A percentile compares a stretch with the other conserved stretches of the same genome.
Conservation (phyloP, 441 rosid genomes). For the Brassica balearica region DNA sequence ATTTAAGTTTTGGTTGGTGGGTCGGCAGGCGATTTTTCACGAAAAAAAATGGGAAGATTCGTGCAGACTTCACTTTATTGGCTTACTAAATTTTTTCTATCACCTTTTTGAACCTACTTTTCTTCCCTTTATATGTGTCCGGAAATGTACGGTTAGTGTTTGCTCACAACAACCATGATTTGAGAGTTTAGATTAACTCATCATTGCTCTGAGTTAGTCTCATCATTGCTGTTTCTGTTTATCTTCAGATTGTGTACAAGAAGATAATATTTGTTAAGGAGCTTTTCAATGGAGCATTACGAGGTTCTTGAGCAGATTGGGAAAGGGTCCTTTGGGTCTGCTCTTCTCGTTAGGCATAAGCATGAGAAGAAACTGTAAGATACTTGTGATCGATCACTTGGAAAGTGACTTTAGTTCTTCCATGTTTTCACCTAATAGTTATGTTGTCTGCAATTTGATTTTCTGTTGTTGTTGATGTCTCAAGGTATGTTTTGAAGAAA, state of each 20-base stretch:
- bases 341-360: constrained; percentile 96
- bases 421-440: not conserved
- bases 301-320: constrained; percentile 98
- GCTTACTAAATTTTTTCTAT: constrained; percentile 24
- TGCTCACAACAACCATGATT: constrained; percentile 15
- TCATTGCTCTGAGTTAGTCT: not conserved
- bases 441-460: constrained; percentile 15
- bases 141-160: constrained; percentile 31
- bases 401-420: not conserved
- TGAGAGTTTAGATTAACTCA: not conserved
- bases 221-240: constrained; percentile 9
- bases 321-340: constrained; percentile 97
- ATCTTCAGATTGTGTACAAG: constrained; percentile 26
- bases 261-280: constrained; percentile 29
- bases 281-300: constrained; percentile 81
- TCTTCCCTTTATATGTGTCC: constrained; percentile 28
- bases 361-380: constrained; percentile 95
- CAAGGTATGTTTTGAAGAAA: constrained; percentile 96
- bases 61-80: constrained; percentile 34
- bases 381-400: not conserved
- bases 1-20: constrained; percentile 30
- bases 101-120: constrained; percentile 29
- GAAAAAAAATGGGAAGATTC: constrained; percentile 21
- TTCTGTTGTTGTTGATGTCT: constrained; percentile 24
- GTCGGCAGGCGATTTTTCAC: constrained; percentile 40